Evolutionary conservation across 129 eudicot genomes (phyloP).

Genomic region (Tagetes patula): DNA sequence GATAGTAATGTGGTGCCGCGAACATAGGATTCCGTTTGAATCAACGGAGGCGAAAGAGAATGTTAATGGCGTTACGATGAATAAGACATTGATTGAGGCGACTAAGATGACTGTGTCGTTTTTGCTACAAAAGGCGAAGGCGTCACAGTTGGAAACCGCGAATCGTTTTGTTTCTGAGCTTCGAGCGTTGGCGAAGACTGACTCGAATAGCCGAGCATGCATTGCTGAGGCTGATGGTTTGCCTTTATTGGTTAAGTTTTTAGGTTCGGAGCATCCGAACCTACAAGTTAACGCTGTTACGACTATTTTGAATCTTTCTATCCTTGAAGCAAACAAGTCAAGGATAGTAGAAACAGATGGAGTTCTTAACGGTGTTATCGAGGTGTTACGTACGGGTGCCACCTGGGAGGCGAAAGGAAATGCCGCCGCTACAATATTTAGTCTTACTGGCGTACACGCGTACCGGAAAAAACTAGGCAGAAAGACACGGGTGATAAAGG

Average conservation of each 20-base stretch:
- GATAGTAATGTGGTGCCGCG: constrained; percentile 94
- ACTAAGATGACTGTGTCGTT: constrained; percentile 84
- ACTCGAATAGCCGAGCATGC: constrained; percentile 73
- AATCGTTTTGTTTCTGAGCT: constrained; percentile 81
- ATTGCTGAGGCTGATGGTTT: constrained; percentile 84
- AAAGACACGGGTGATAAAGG: constrained; percentile 71
- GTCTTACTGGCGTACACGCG: constrained; percentile 60
- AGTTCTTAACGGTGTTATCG: constrained; percentile 61
- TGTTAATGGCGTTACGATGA: constrained; percentile 37
- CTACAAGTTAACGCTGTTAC: constrained; percentile 85
- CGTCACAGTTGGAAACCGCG: constrained; percentile 38
- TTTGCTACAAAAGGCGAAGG: constrained; percentile 51
- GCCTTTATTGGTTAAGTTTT: constrained; percentile 52
- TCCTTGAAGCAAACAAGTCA: constrained; percentile 70
- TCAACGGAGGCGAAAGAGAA: constrained; percentile 50
- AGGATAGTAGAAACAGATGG: constrained; percentile 82
- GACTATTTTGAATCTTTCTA: constrained; percentile 72
- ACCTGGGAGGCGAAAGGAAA: constrained; percentile 97
- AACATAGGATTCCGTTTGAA: constrained; percentile 74
- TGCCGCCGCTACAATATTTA: constrained; percentile 85
- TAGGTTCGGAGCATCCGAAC: constrained; percentile 60
- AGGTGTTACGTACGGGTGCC: constrained; percentile 76
- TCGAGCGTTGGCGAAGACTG: constrained; percentile 77
- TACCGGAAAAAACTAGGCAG: constrained; percentile 62
- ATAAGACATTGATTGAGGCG: constrained; percentile 75